A percentile compares a stretch with the other conserved stretches of the same genome.
Conservation (phyloP, 208 protist genomes). For the Trypanosoma theileri region DNA sequence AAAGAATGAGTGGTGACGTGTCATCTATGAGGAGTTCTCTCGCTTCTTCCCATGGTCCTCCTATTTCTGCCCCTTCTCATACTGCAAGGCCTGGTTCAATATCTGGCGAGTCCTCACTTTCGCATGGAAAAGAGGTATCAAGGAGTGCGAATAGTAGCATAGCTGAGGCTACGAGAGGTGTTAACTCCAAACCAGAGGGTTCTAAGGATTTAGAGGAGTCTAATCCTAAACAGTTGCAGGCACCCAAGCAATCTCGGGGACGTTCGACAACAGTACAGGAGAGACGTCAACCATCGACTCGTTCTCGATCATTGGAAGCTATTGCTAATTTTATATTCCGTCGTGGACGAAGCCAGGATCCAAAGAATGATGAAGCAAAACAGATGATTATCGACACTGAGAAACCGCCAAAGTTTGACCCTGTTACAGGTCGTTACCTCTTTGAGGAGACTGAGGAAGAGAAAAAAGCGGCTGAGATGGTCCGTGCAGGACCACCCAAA, state of each 20-base stretch:
- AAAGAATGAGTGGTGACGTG: too few species aligned
- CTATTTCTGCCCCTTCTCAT: too few species aligned
- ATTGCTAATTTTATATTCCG: constrained; percentile 56
- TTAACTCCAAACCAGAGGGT: not conserved
- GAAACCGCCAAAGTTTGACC: constrained; percentile 75
- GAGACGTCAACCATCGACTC: constrained; percentile 21
- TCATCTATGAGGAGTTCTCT: too few species aligned
- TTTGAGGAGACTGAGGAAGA: constrained; percentile 86
- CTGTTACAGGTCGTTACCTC: constrained; percentile 69
- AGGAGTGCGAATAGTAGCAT: not conserved
- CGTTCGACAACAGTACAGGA: not conserved
- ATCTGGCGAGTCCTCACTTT: too few species aligned
- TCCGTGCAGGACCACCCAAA: constrained; percentile 69
- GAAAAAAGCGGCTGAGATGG: constrained; percentile 58
- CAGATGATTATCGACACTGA: constrained; percentile 88
- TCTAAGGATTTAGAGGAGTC: not conserved
- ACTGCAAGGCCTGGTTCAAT: too few species aligned
- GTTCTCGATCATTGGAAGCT: constrained; percentile 63
- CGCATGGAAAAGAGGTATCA: too few species aligned
- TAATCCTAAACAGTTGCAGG: too few species aligned
- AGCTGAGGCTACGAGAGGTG: not conserved
- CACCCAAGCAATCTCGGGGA: not conserved
- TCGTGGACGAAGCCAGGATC: constrained; percentile 30
- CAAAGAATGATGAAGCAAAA: constrained; percentile 71
- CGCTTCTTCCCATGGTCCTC: too few species aligned